Evolutionary conservation across 1,284 basidiomycete species (phyloP), one percentile per base, ranked within the genome.

Genomic region (Inonotus obliquus): DNA sequence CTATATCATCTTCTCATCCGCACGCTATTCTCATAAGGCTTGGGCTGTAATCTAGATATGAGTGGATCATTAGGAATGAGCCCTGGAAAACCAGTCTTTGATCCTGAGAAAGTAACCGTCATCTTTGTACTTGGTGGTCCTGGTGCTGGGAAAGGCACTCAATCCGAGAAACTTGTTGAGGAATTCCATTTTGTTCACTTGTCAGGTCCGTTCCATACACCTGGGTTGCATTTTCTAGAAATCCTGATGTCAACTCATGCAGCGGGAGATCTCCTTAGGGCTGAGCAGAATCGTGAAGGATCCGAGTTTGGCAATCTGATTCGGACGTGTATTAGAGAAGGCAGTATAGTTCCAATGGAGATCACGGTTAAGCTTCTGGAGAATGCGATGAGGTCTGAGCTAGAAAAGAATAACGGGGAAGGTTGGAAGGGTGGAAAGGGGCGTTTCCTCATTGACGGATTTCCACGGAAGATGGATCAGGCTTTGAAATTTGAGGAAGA

Each of bases 401-500:
- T 96, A 49, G 69, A 74, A 17, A 75, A 80, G 68, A 69, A 69
- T 10, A 73, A 72, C 59, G 67, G 73, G 6, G 75, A 79, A 13
- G 87, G 84, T 27, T 96, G 94, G 94, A 72, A 74, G 27, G 77
- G 84, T 55, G 92, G 89, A 45, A 80, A 79, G 63, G 92, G 92
- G 44, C 85, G 94, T 54, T 99, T 99, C 81, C 81, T 99, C 66
- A 89, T 99, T 67, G 97, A 99, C 68, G 97, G 97, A 2, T 99
- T 99, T 79, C 97, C 97, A 51, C 84, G 97, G 64, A 94, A 98
- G 81, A 95, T 99, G 94, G 97, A 99, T 74, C 97, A 99, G 77
- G 96, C 96, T 0, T 68, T 89, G 71, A 89, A 89, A 75, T 99
- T 99, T 71, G 97, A 99, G 71, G 80, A 92, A 70, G 82, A 86